Base-by-base conservation (phyloP, 1,139 yeast species). In the Debaryomyces coudertii region DNA sequence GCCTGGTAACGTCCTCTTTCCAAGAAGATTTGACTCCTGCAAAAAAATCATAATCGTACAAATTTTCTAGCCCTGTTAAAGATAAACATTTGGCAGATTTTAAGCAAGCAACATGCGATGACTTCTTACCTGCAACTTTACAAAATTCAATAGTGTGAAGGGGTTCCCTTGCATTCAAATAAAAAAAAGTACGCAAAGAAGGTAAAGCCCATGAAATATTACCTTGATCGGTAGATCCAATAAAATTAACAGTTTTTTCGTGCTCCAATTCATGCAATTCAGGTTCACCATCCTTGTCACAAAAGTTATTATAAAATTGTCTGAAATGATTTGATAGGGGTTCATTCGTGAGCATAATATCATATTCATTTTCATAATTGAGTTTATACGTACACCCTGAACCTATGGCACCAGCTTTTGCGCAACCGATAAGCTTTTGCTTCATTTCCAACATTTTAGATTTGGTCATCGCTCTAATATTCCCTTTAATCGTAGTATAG, bases 191-290 rank as follows among this genome's bases (percentile, higher is more conserved):
- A 27, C 54, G 59, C 22, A 55, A 53, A 5, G 56, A 36, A 14
- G 59, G 59, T 25, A 55, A 12, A 20, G 36, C 47, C 47, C 51
- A 53, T 2, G 57, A 53, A 22, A 55, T 53, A 41, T 55, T 54
- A 16, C 59, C 59, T 43, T 53, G 54, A 42, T 56, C 60, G 1
- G 54, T 42, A 4, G 57, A 53, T 2, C 54, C 60, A 22, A 54
- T 52, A 12, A 43, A 33, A 5, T 14, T n/a, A n/a, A 24, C 23
- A n/a, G 3, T 12, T 16, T n/a, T 24, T 31, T 31, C 23, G 22
- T 5, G n/a, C 12, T 16, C 23, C 4, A 31, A 31, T 11, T 9
- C 12, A 7, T n/a, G 12, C 35, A 31, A 31, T 5, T 14, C 9
- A 5, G 33, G 33, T 15, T 22, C 30, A 14, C 25, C 20, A n/a